Percentiles rank a stretch among this genome's conserved stretches.
phyloP scores from a whole-genome alignment of 179 eudicot genomes.

The Amaranthus tricolor region DNA sequence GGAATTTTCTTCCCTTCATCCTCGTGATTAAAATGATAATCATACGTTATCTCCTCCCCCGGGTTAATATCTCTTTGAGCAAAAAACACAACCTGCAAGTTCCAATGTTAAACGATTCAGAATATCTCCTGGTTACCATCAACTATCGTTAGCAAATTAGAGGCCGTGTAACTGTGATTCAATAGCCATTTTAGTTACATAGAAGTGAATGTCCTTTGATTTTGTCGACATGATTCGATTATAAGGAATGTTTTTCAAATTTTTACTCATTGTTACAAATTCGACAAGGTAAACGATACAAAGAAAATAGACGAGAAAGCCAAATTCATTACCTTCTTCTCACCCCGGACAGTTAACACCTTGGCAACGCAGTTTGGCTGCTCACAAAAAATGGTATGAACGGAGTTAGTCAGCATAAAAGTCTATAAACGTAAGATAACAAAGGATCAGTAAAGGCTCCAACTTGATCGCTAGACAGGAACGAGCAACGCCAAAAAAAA shows the following conservation, averaged over 20 bases:
- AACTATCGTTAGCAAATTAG: not conserved
- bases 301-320: not conserved
- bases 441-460: not conserved
- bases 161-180: not conserved
- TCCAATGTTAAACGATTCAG: not conserved
- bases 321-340: conserved; percentile 56
- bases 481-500: not conserved
- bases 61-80: conserved; percentile 77
- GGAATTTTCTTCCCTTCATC: conserved; percentile 80
- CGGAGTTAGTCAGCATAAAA: conserved; percentile 16
- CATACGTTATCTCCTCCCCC: conserved; percentile 81
- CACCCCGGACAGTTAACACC: conserved; percentile 56
- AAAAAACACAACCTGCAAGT: conserved; percentile 67
- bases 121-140: not conserved
- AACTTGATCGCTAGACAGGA: not conserved
- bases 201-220: not conserved
- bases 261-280: not conserved
- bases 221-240: not conserved
- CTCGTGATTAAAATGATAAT: conserved; percentile 75
- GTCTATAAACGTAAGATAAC: not conserved
- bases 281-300: conserved; percentile 5
- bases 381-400: conserved; percentile 18
- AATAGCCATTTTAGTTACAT: not conserved
- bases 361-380: conserved; percentile 78
- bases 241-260: not conserved